Base-by-base conservation (phyloP, 305 asterid genomes). In the Stenogyne calaminthoides region DNA sequence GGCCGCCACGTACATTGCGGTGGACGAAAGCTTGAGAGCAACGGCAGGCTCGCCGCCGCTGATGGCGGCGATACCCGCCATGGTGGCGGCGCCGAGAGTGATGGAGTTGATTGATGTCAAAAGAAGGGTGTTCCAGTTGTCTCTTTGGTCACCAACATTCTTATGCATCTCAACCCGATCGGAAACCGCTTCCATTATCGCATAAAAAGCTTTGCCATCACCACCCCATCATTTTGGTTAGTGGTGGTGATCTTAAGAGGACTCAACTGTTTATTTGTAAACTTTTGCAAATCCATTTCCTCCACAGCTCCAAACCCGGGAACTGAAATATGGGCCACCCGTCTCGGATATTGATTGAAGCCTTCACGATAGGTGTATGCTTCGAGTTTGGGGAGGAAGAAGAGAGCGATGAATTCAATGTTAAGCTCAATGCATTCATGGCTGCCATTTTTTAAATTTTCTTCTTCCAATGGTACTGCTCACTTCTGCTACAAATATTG, bases 111-210 rank as follows among this genome's bases (percentile, higher is more conserved):
- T 81, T 1, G 92, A 87, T 1, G 80, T 83, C 34, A 84, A 40
- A 2, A 87, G 80, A 4, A 87, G 83, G 56, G 56, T 73, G 64
- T 87, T 87, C 91, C 91, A 87, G 15, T 84, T 79, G 61, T 67
- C 56, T 29, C 92, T 69, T 16, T 87, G 92, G 11, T 81, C 85
- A 3, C 87, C 92, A 7, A 84, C 69, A 62, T 87, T 87, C 52
- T 39, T 69, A 75, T 87, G 92, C 92, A 84, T 87, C 76, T 87
- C 92, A 1, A 84, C 84, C 15, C 89, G 79, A 56, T 87, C 92
- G 0, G 85, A 68, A n/a, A 87, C 82, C 0, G 84, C 85, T 58
- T 87, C 91, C 49, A 83, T 2, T 9, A 84, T 77, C 1, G 83
- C 89, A 63, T 87, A 83, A 1, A n/a, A n/a, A 87, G 80, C 81